Evolutionary conservation across 1,284 basidiomycete species (phyloP), one percentile per base, ranked within the genome.

Genomic region (Irpex sp.): DNA sequence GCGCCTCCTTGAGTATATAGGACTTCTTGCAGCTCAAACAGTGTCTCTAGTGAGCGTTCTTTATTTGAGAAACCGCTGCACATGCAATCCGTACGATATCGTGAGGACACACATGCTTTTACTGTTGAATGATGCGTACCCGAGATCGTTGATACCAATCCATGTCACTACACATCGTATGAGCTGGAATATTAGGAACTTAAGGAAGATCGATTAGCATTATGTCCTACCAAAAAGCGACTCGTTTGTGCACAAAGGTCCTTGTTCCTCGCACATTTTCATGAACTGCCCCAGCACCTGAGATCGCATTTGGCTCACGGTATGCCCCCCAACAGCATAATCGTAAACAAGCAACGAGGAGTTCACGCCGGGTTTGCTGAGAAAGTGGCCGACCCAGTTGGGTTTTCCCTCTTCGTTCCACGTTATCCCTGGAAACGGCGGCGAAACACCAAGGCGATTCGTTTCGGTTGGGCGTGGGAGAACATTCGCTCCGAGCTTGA

Each of bases 81-180:
- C 31, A 33, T 33, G 31, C 31, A 33, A 33, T 33, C 31, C 31
- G 31, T 33, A 33, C 5, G 5, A 33, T 6, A 6, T 33, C 5
- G 31, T 33, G 31, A 33, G 31, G 31, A 33, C 31, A 33, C 5
- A 3, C 5, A 33, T 33, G 31, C 31, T 33, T 33, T 33, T 33
- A 33, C 31, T 33, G 31, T 33, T 33, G 31, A 6, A 31, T 13
- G 60, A 57, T 21, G 70, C 79, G 62, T 69, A 85, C 82, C 76
- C 83, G 74, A 82, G 82, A 70, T 88, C 86, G 66, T 89, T 88
- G 59, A 88, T 86, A 0, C 87, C 86, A 62, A 87, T 74, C 85
- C 85, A 89, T 5, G 81, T 84, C 15, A 85, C 86, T 88, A 1
- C n/a, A 11, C 54, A 9, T 9, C 17, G 50, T 17, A 51, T 47